Conservation (phyloP, 495 filamentous ascomycete species). For the Neurospora hispaniola region DNA sequence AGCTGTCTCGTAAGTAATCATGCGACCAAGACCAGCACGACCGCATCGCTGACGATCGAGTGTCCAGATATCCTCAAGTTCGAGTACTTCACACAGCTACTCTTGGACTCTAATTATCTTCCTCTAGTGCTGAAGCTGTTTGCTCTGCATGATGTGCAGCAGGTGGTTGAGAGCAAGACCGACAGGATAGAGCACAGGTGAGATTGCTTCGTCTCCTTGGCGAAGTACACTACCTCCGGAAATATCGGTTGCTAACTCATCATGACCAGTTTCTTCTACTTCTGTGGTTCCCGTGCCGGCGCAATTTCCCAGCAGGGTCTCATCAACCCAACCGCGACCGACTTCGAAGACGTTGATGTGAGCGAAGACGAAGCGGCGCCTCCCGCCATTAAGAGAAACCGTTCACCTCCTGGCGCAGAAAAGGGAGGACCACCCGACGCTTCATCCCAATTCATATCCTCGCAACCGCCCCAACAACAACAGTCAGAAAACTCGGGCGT, state of each 20-base stretch:
- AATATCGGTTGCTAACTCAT: not conserved
- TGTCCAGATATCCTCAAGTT: constrained; percentile 79
- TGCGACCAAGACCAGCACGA: not conserved
- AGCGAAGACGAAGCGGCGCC: constrained; percentile 68
- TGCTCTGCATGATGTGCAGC: constrained; percentile 83
- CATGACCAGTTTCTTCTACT: constrained; percentile 68
- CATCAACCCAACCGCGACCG: constrained; percentile 16
- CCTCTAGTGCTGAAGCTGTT: constrained; percentile 87
- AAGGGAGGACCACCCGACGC: constrained; percentile 1
- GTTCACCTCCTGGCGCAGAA: constrained; percentile 29
- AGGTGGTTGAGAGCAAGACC: constrained; percentile 71
- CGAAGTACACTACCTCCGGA: not conserved
- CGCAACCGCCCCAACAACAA: not conserved
- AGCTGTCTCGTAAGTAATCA: constrained; percentile 66
- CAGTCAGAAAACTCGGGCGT: constrained; percentile 39
- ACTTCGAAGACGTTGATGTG: constrained; percentile 25
- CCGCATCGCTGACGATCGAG: constrained; percentile 18
- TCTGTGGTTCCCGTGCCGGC: constrained; percentile 53
- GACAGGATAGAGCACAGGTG: constrained; percentile 78
- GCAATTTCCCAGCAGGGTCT: constrained; percentile 13
- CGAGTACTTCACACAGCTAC: constrained; percentile 86
- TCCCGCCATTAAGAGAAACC: constrained; percentile 58
- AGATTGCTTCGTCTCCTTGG: not conserved
- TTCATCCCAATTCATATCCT: not conserved
- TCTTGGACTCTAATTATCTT: constrained; percentile 89